These are phyloP conservation scores for Ascochyta rabiei DNA, from an alignment of 2,329 filamentous ascomycete genomes.

Conservation along the genomic window DNA sequence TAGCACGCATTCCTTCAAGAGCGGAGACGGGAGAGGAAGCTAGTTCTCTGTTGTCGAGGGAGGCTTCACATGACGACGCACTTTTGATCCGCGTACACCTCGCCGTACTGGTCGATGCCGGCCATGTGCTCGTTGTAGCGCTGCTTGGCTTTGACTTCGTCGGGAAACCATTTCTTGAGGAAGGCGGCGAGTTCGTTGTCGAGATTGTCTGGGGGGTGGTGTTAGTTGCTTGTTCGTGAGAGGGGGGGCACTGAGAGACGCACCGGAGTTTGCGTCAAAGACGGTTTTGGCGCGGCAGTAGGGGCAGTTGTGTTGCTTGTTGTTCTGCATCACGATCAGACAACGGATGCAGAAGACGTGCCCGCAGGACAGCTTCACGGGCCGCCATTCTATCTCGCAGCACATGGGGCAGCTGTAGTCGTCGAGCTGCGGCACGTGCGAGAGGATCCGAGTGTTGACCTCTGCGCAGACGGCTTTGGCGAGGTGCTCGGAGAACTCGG, in stretches of 20 bases:
- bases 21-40: neutral
- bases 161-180: slow-evolving; percentile 76
- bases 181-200: slow-evolving; percentile 72
- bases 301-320: slow-evolving; percentile 72
- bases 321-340: slow-evolving; percentile 77
- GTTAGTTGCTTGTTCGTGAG: neutral
- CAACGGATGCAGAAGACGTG: slow-evolving; percentile 87
- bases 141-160: slow-evolving; percentile 67
- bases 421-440: slow-evolving; percentile 78
- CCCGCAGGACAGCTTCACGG: slow-evolving; percentile 74
- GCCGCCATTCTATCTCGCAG: slow-evolving; percentile 78
- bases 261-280: slow-evolving; percentile 70
- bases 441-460: slow-evolving; percentile 73
- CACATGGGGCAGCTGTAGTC: slow-evolving; percentile 86
- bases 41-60: neutral
- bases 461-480: slow-evolving; percentile 78
- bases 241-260: slow-evolving; percentile 31
- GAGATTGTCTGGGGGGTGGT: slow-evolving; percentile 64
- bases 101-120: slow-evolving; percentile 74
- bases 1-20: slow-evolving; percentile 7
- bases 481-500: slow-evolving; percentile 67
- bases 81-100: slow-evolving; percentile 62
- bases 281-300: slow-evolving; percentile 76
- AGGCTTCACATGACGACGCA: slow-evolving; percentile 64
- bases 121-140: slow-evolving; percentile 75